phyloP scores from a whole-genome alignment of 306 rosid species.

The Gastrolobium villosum region DNA sequence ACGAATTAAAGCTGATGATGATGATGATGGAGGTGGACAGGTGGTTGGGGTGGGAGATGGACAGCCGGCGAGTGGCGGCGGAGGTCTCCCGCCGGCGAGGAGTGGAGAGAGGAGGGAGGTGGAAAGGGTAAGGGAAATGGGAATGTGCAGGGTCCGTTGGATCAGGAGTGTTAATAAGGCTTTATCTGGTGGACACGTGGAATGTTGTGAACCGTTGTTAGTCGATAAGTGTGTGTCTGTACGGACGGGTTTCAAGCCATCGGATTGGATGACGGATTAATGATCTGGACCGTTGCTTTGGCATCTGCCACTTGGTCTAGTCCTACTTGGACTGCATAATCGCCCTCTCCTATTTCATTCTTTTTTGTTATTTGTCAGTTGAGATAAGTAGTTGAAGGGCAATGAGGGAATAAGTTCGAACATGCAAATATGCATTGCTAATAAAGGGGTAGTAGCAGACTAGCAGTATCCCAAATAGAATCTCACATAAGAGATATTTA shows the following conservation, averaged over 20 bases:
- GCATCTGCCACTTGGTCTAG: conserved; percentile 47
- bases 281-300: conserved; percentile 48
- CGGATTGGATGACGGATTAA: conserved; percentile 46
- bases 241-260: conserved; percentile 3
- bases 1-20: not conserved
- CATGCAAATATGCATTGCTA: no score
- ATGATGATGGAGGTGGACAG: no score
- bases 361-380: not conserved
- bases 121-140: not conserved
- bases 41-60: not conserved
- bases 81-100: conserved; percentile 9
- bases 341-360: not conserved
- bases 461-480: no score
- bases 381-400: no score
- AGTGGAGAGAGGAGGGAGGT: not conserved
- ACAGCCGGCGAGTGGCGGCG: not conserved
- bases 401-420: no score
- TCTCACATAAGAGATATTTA: no score
- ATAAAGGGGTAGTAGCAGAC: no score
- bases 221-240: conserved; percentile 66
- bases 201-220: conserved; percentile 49
- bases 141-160: conserved; percentile 60
- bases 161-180: conserved; percentile 58
- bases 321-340: conserved; percentile 52
- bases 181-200: conserved; percentile 63